A percentile compares a stretch with the other conserved stretches of the same genome.
Conservation (phyloP, 345 rosid genomes). For the Citrus unshiu region DNA sequence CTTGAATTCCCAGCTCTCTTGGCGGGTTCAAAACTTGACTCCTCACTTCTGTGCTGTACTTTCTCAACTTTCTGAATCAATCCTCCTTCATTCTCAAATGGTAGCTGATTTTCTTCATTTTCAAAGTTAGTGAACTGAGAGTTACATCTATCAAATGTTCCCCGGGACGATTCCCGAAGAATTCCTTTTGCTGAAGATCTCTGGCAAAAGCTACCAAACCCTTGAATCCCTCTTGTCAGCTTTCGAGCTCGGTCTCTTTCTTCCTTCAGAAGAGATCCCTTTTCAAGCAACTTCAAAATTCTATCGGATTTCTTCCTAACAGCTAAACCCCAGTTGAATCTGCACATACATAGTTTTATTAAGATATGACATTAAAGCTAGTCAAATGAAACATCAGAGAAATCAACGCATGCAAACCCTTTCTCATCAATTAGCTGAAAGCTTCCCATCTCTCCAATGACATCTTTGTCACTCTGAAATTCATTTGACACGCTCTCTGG, state of each 20-base stretch:
- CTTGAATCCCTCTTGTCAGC: slow-evolving; percentile 76
- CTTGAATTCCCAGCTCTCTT: neutral
- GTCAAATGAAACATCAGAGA: neutral
- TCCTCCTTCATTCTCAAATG: slow-evolving; percentile 2
- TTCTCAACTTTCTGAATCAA: slow-evolving; percentile 12
- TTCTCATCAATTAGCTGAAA: slow-evolving; percentile 78
- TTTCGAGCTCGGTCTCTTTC: slow-evolving; percentile 80
- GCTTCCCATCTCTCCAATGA: slow-evolving; percentile 44
- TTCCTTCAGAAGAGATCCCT: slow-evolving; percentile 59
- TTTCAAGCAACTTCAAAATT: slow-evolving; percentile 58
- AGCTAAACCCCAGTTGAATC: slow-evolving; percentile 89
- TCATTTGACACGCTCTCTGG: slow-evolving; percentile 85
- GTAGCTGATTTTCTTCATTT: slow-evolving; percentile 35
- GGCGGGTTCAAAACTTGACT: neutral
- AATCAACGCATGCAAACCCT: slow-evolving; percentile 43
- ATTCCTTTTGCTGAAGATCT: slow-evolving; percentile 37
- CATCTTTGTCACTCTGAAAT: slow-evolving; percentile 57
- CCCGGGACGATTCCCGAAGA: slow-evolving; percentile 30
- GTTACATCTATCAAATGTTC: slow-evolving; percentile 42
- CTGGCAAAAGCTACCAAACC: slow-evolving; percentile 73
- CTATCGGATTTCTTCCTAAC: slow-evolving; percentile 78
- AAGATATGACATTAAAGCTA: neutral
- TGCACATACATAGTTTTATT: slow-evolving; percentile 16
- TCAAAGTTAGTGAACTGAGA: slow-evolving; percentile 42
- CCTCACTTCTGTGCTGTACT: neutral